phyloP scores from a whole-genome alignment of 306 rosid species.

The Gastrolobium villosum region DNA sequence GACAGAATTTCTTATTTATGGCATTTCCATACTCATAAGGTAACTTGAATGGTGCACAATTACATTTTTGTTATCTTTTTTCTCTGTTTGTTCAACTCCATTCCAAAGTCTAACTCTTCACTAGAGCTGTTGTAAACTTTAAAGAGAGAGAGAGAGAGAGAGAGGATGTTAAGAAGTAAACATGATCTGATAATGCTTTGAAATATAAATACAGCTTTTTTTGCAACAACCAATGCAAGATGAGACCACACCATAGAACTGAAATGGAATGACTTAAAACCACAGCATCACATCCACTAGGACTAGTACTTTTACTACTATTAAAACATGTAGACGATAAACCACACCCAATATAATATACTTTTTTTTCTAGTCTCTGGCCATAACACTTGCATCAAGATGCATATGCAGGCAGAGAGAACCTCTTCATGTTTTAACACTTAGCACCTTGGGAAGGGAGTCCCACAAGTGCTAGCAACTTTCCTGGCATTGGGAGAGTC shows the following conservation, averaged over 20 bases:
- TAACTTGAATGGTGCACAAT: neutral
- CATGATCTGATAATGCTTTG: constrained; percentile 51
- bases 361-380: constrained; percentile 40
- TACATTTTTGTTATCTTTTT: neutral
- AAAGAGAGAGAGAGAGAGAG: neutral
- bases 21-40: no score
- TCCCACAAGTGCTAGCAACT: constrained; percentile 92
- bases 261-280: constrained; percentile 52
- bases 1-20: no score
- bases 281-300: constrained; percentile 55
- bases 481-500: constrained; percentile 92
- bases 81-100: neutral
- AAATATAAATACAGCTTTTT: constrained; percentile 51
- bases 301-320: constrained; percentile 50
- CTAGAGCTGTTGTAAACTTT: neutral
- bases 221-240: constrained; percentile 54
- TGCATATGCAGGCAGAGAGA: constrained; percentile 37
- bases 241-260: constrained; percentile 60
- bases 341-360: constrained; percentile 57
- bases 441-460: constrained; percentile 94
- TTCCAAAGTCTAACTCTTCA: neutral
- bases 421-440: constrained; percentile 22
- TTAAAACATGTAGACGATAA: constrained; percentile 43
- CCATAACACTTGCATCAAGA: constrained; percentile 50
- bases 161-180: constrained; percentile 26